phyloP scores from a whole-genome alignment of 2,329 filamentous ascomycete species.

The Diplodia mutila region DNA sequence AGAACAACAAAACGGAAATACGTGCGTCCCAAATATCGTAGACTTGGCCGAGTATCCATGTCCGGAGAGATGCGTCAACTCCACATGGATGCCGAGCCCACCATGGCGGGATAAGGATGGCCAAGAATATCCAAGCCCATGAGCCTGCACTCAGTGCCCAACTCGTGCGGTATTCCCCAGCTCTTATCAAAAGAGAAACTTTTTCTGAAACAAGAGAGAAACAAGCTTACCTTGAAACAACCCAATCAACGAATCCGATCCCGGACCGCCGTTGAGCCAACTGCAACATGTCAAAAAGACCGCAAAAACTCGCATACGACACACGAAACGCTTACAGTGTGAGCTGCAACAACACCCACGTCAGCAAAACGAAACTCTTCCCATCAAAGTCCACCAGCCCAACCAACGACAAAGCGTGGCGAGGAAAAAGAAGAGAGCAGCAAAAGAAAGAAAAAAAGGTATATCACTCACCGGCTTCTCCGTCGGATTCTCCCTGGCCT shows the following conservation, averaged over 20 bases:
- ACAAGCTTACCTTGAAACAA: slow-evolving; percentile 37
- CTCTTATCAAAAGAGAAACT: background rate
- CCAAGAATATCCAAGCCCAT: background rate
- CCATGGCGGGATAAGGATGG: background rate
- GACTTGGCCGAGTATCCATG: background rate
- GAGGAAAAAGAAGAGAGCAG: too few species aligned
- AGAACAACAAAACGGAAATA: background rate
- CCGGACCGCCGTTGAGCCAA: slow-evolving; percentile 43
- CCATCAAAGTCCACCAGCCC: background rate
- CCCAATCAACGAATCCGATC: slow-evolving; percentile 49
- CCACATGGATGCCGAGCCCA: background rate
- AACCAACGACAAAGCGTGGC: background rate
- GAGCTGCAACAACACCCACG: background rate
- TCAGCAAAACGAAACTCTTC: background rate
- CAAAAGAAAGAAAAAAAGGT: background rate
- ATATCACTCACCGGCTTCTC: slow-evolving; percentile 26
- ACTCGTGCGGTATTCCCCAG: background rate
- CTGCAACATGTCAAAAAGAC: background rate
- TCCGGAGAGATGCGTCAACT: background rate
- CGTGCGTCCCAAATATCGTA: background rate
- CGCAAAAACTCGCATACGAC: background rate
- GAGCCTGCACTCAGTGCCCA: background rate
- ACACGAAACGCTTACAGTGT: slow-evolving; percentile 8
- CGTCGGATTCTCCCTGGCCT: slow-evolving; percentile 50
- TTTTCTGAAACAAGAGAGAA: slow-evolving; percentile 8